Evolutionary conservation across 2,329 filamentous ascomycete species (phyloP).

Genomic region (Didymella lethalis): DNA sequence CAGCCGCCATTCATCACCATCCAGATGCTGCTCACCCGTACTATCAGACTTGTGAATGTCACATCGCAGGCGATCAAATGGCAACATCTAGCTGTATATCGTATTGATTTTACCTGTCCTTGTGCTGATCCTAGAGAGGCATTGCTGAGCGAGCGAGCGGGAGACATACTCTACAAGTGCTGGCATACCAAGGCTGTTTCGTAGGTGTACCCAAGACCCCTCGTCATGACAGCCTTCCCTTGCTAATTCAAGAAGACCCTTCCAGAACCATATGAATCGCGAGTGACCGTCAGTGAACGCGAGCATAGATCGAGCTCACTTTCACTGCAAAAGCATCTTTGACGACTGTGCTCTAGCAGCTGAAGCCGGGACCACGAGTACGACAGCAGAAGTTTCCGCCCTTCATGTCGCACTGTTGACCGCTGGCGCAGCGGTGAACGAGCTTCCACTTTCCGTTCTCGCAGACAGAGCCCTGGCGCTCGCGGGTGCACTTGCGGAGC

Average conservation of each 20-base stretch:
- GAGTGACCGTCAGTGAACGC: not conserved
- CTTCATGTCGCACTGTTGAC: constrained; percentile 24
- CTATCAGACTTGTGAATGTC: not conserved
- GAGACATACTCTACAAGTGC: not conserved
- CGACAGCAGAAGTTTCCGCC: constrained; percentile 8
- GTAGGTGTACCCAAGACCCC: not conserved
- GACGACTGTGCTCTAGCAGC: not conserved
- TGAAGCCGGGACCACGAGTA: constrained; percentile 2
- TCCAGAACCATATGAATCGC: not conserved
- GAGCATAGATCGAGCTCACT: not conserved
- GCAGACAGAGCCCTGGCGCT: constrained; percentile 8
- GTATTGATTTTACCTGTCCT: not conserved
- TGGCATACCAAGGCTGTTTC: not conserved
- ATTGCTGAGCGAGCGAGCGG: not conserved
- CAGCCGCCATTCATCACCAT: too few species aligned
- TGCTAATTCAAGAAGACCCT: not conserved
- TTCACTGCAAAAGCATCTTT: not conserved
- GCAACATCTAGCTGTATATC: not conserved
- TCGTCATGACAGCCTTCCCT: not conserved
- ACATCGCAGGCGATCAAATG: not conserved
- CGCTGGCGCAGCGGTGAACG: constrained; percentile 19
- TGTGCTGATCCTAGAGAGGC: not conserved
- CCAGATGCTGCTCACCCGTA: too few species aligned
- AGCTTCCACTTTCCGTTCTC: constrained; percentile 3
- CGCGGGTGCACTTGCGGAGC: constrained; percentile 5